Evolutionary conservation across 768 basidiomycete genomes (phyloP).

Genomic region (Lactarius hengduanensis): DNA sequence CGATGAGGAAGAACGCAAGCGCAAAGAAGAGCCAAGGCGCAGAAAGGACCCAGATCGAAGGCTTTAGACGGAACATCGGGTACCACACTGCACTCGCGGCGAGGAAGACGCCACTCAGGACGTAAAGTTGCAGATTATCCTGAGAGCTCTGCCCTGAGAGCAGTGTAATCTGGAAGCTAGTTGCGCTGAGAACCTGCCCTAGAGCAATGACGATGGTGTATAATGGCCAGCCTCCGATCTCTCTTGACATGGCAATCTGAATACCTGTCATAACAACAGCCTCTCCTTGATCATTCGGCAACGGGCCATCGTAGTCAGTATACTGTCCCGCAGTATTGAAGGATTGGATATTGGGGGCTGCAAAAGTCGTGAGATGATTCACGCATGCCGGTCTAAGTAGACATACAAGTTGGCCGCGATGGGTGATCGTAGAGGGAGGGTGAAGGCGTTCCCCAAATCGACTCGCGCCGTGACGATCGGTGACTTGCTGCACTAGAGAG

Average conservation of each 20-base stretch:
- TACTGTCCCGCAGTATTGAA: constrained; percentile 45
- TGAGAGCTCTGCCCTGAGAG: constrained; percentile 85
- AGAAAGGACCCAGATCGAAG: constrained; percentile 84
- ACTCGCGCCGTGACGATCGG: constrained; percentile 76
- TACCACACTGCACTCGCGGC: constrained; percentile 89
- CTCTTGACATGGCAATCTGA: constrained; percentile 80
- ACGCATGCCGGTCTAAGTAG: constrained; percentile 12
- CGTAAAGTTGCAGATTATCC: constrained; percentile 78
- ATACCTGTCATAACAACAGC: constrained; percentile 76
- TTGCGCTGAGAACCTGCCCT: constrained; percentile 88
- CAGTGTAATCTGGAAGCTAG: constrained; percentile 93
- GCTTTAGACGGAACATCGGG: constrained; percentile 80
- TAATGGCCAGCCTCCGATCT: constrained; percentile 83
- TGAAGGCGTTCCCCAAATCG: constrained; percentile 73
- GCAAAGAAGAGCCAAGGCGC: constrained; percentile 91
- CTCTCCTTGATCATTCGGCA: constrained; percentile 45
- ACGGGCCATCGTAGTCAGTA: constrained; percentile 48
- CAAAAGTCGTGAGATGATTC: constrained; percentile 29
- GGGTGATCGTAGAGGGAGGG: constrained; percentile 50
- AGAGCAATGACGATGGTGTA: constrained; percentile 87
- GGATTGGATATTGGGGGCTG: constrained; percentile 47
- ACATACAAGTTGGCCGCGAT: constrained; percentile 76
- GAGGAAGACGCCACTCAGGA: constrained; percentile 86
- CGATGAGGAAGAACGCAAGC: constrained; percentile 88
- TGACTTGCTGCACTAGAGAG: constrained; percentile 78